Evolutionary conservation across 768 basidiomycete genomes (phyloP).

Genomic region (Polyporus arcularius): DNA sequence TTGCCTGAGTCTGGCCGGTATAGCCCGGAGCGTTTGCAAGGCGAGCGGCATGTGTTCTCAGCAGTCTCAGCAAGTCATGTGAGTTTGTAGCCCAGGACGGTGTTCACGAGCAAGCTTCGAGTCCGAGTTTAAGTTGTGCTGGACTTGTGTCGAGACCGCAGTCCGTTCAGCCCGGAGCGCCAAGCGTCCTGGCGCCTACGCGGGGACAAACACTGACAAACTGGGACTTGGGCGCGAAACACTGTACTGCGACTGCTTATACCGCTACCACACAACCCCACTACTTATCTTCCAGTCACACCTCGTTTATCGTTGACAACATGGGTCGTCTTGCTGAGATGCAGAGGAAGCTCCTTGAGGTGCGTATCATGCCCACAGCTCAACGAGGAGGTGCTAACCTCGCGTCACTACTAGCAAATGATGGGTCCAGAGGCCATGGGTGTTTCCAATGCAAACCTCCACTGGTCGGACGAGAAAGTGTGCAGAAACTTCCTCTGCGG

Average conservation of each 20-base stretch:
- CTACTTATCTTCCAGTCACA: too few species aligned
- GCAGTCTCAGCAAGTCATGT: background rate
- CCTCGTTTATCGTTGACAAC: conserved; percentile 21
- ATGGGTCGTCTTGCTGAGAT: conserved; percentile 98
- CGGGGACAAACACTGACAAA: too few species aligned
- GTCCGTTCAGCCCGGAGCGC: too few species aligned
- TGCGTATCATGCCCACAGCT: conserved; percentile 25
- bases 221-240: too few species aligned
- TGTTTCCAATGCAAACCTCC: conserved; percentile 86
- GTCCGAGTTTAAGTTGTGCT: too few species aligned
- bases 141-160: too few species aligned
- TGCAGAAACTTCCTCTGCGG: conserved; percentile 98
- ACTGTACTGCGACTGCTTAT: too few species aligned
- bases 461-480: conserved; percentile 96
- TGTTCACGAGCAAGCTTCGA: too few species aligned
- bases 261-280: too few species aligned
- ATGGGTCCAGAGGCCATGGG: conserved; percentile 99
- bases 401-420: conserved; percentile 76
- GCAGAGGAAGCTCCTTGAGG: conserved; percentile 90
- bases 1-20: background rate
- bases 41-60: background rate
- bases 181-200: too few species aligned
- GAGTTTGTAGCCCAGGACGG: too few species aligned
- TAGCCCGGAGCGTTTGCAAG: background rate
- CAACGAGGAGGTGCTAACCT: conserved; percentile 31